Conservation (phyloP, 805 yeast species). For the Spathaspora passalidarum region DNA sequence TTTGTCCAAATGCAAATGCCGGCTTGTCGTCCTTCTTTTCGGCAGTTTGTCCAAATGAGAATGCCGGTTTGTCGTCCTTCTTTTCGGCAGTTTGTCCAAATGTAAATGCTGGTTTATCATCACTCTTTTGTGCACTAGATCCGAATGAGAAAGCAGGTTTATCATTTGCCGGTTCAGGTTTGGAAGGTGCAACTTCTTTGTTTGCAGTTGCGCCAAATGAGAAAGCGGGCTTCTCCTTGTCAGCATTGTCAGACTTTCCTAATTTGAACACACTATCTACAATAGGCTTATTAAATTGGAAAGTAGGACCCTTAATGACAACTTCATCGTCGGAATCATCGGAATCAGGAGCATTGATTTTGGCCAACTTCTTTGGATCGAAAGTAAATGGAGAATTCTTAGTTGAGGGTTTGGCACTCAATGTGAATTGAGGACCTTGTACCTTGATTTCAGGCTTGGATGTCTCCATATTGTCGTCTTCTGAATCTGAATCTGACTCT, state of each 20-base stretch:
- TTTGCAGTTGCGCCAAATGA: too few relatives aligned
- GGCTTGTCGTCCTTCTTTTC: constrained; percentile 1
- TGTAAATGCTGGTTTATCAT: constrained; percentile 9
- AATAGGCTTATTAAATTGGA: constrained; percentile 42
- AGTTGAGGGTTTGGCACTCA: constrained; percentile 23
- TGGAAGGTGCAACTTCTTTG: constrained; percentile 1
- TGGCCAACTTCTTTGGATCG: constrained; percentile 27
- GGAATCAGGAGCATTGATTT: constrained; percentile 22
- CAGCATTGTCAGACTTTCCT: constrained; percentile 1
- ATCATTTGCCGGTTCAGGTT: neutral
- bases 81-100: constrained; percentile 10
- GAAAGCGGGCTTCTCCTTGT: neutral
- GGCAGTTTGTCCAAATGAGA: neutral
- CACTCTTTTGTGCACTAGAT: constrained; percentile 1
- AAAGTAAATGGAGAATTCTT: constrained; percentile 39
- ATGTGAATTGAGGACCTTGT: constrained; percentile 36
- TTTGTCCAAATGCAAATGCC: constrained; percentile 17
- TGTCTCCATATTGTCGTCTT: constrained; percentile 22
- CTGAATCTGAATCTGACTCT: constrained; percentile 22
- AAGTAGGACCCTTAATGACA: constrained; percentile 72
- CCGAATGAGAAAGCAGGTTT: constrained; percentile 20
- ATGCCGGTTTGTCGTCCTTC: neutral
- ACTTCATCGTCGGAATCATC: constrained; percentile 61
- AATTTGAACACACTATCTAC: constrained; percentile 32
- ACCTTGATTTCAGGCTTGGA: constrained; percentile 25